Evolutionary conservation across 1,139 yeast genomes (phyloP), one percentile per base, ranked within the genome.

Genomic region (Pichia cactophila): DNA sequence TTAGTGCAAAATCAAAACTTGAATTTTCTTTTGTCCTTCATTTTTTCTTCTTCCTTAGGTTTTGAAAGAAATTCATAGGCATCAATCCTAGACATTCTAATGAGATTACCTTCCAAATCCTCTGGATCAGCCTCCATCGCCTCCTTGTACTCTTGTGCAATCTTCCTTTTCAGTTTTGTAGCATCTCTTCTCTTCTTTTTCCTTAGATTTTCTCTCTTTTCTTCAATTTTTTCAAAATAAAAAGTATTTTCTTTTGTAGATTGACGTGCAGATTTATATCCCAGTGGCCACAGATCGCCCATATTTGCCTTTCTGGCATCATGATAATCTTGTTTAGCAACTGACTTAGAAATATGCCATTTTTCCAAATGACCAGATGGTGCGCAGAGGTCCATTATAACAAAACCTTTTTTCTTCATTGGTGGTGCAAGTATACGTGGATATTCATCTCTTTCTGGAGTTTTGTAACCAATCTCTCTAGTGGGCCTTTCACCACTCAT

Each of bases 241-340:
- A 60, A 62, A 1, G 50, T 50, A 37, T 59, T 62, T 48, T 64
- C 66, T 44, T 63, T 63, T 12, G 54, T 57, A 4, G 68, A 61
- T 43, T 71, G 73, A 5, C 71, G 64, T 12, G 74, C 80, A 9
- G 83, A 75, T 68, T 90, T 90, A 43, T 83, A 85, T 29, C 80
- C 92, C 48, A 87, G 70, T 0, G 85, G 83, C 97, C 97, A 92
- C 49, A 84, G 68, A 63, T 92, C 99, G n/a, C 97, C 96, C 61
- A 81, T 78, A 38, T 68, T 69, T 0, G 87, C 79, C 64, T 92
- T 90, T 52, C 97, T 75, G 0, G 96, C 96, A 69, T 92, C 97
- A 58, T 87, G 95, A 60, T 88, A 92, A 2, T 73, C 80, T 56
- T 81, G 85, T 57, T 81, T 80, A 12, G 87, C 86, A 50, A 79